Conservation (phyloP, 148 eudicot species). For the Rhododendron vialii region DNA sequence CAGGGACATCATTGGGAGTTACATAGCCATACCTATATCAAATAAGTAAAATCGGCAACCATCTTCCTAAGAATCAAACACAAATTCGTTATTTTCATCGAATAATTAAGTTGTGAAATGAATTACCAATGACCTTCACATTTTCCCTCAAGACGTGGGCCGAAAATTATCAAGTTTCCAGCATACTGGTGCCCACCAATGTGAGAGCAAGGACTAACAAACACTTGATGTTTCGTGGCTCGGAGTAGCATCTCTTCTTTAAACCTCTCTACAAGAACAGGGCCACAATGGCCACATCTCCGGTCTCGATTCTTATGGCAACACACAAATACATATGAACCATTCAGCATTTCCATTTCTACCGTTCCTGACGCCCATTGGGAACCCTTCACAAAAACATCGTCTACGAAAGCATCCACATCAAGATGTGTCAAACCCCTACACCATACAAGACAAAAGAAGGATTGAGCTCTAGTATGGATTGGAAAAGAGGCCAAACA, state of each 20-base stretch:
- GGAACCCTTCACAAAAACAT: slow-evolving; percentile 8
- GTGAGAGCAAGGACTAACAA: slow-evolving; percentile 17
- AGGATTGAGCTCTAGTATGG: neutral
- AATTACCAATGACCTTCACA: slow-evolving; percentile 17
- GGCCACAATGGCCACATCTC: slow-evolving; percentile 12
- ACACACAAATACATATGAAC: slow-evolving; percentile 9
- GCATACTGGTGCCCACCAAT: slow-evolving; percentile 17
- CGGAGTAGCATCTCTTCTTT: slow-evolving; percentile 8
- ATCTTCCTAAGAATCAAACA: too few species aligned
- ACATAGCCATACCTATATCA: slow-evolving; percentile 15
- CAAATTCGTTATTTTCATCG: too few species aligned
- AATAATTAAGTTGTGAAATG: neutral
- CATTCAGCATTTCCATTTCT: neutral
- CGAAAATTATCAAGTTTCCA: slow-evolving; percentile 14
- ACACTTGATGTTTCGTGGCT: slow-evolving; percentile 3
- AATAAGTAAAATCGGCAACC: neutral
- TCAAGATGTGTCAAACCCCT: slow-evolving; percentile 16
- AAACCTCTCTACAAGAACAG: slow-evolving; percentile 6
- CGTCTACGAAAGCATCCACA: slow-evolving; percentile 5
- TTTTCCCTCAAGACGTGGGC: neutral
- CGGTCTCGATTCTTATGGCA: slow-evolving; percentile 15
- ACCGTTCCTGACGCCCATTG: neutral
- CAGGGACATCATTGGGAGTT: slow-evolving; percentile 12
- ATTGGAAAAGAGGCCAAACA: neutral
- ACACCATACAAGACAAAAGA: neutral